These are phyloP conservation scores for Cordyceps tenuipes DNA, from an alignment of 2,329 filamentous ascomycete species.

Conservation along the genomic window DNA sequence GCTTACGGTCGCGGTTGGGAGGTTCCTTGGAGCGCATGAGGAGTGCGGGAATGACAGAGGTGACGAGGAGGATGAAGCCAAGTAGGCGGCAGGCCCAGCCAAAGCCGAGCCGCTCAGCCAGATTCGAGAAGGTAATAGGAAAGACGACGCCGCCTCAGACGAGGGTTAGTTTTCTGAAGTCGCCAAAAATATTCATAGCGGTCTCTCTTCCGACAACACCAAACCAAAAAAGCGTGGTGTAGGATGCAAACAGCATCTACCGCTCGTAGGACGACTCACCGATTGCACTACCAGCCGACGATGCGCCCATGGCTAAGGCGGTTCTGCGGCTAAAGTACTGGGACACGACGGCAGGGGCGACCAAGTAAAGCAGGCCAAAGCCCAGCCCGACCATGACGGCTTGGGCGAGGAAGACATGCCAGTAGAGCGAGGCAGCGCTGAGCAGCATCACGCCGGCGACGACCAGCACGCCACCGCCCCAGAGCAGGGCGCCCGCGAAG, in stretches of 20 bases:
- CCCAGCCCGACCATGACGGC: conserved; percentile 30
- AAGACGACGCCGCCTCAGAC: conserved; percentile 16
- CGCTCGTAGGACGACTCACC: conserved; percentile 13
- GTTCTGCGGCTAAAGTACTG: conserved; percentile 31
- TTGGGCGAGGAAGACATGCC: conserved; percentile 25
- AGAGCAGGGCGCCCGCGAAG: conserved; percentile 23
- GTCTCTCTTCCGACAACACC: too few species aligned
- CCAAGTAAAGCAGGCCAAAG: conserved; percentile 29
- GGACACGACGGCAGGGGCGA: conserved; percentile 28
- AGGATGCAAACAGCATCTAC: too few species aligned
- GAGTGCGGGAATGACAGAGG: conserved; percentile 26
- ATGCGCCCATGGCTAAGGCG: conserved; percentile 32
- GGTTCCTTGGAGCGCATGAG: conserved; percentile 24
- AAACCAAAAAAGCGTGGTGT: too few species aligned
- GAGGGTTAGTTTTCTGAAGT: not conserved
- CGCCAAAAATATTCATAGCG: too few species aligned
- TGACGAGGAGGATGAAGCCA: conserved; percentile 34
- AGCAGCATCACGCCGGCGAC: conserved; percentile 49
- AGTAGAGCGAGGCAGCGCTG: conserved; percentile 30
- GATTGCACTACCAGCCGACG: conserved; percentile 27
- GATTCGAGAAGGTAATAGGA: conserved; percentile 29
- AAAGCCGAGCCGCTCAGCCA: conserved; percentile 46
- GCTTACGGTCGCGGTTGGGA: not conserved
- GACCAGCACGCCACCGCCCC: conserved; percentile 28
- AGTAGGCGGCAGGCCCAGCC: conserved; percentile 40